Percentiles rank a stretch among this genome's conserved stretches.
phyloP scores from a whole-genome alignment of 176 grass and related monocot species.

The Oryza glaberrima region DNA sequence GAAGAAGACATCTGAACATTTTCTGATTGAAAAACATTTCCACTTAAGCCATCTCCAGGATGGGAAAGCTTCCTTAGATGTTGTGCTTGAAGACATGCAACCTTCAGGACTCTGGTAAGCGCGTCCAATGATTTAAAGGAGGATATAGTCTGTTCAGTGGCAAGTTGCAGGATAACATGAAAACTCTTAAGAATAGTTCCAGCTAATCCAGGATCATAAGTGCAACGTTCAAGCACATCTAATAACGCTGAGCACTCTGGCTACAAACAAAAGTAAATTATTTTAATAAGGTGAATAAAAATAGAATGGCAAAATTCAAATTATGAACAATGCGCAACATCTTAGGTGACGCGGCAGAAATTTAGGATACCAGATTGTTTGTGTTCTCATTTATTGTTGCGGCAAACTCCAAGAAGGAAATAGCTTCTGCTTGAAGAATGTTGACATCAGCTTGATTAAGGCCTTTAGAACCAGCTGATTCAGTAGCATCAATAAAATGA shows the following conservation, averaged over 20 bases:
- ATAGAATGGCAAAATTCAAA: conserved; percentile 27
- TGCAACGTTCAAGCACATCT: conserved; percentile 67
- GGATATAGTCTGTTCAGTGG: conserved; percentile 73
- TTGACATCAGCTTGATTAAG: conserved; percentile 52
- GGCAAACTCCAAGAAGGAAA: conserved; percentile 98
- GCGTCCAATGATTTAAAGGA: conserved; percentile 81
- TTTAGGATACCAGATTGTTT: conserved; percentile 80
- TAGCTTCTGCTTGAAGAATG: conserved; percentile 85
- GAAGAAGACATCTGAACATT: conserved; percentile 38
- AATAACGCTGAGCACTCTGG: conserved; percentile 85
- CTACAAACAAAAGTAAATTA: conserved; percentile 63
- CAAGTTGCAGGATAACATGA: conserved; percentile 79
- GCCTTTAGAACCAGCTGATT: conserved; percentile 37
- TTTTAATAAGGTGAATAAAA: conserved; percentile 35
- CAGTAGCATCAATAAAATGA: conserved; percentile 40
- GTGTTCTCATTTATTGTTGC: conserved; percentile 81
- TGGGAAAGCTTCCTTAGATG: conserved; percentile 64
- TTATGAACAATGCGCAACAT: conserved; percentile 13
- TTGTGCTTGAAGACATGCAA: conserved; percentile 75
- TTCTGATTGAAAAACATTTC: conserved; percentile 48
- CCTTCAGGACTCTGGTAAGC: conserved; percentile 76
- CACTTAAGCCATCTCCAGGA: conserved; percentile 41
- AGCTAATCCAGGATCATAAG: conserved; percentile 64
- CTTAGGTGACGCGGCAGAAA: conserved; percentile 25
- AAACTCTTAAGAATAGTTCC: conserved; percentile 86